Evolutionary conservation across 2,329 filamentous ascomycete species (phyloP).

Genomic region (Aspergillus piperis): DNA sequence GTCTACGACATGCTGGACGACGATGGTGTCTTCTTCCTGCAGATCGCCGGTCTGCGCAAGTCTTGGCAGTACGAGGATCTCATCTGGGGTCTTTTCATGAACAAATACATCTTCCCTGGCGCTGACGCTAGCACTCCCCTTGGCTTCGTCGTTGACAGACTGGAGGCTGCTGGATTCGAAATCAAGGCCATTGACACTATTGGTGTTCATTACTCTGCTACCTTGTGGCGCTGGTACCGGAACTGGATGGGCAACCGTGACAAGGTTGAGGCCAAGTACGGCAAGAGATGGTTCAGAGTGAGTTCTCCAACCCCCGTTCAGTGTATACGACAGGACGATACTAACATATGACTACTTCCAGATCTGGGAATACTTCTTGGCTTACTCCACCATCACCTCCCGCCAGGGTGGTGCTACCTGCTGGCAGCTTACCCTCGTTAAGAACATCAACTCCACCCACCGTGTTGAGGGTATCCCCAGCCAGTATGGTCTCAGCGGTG

Average conservation of each 20-base stretch:
- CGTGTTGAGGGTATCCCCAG: slow-evolving; percentile 71
- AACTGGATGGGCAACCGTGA: slow-evolving; percentile 96
- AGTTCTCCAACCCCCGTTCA: slow-evolving; percentile 40
- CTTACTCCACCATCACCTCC: slow-evolving; percentile 79
- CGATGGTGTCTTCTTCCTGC: slow-evolving; percentile 92
- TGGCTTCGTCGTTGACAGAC: slow-evolving; percentile 78
- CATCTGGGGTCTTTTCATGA: slow-evolving; percentile 98
- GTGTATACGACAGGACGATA: background rate
- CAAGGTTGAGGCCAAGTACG: slow-evolving; percentile 93
- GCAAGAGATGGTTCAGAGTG: slow-evolving; percentile 91
- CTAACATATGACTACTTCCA: slow-evolving; percentile 32
- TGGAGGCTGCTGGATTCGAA: slow-evolving; percentile 87
- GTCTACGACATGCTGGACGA: slow-evolving; percentile 95
- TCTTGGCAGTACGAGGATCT: slow-evolving; percentile 97
- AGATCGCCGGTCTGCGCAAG: slow-evolving; percentile 92
- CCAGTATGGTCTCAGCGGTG: slow-evolving; percentile 69
- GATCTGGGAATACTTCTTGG: slow-evolving; percentile 93
- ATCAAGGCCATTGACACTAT: slow-evolving; percentile 90
- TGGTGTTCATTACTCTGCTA: slow-evolving; percentile 95
- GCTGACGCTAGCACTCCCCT: slow-evolving; percentile 94
- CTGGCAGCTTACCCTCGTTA: slow-evolving; percentile 83
- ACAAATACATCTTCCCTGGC: slow-evolving; percentile 98
- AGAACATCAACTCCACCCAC: slow-evolving; percentile 87
- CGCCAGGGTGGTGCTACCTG: slow-evolving; percentile 82
- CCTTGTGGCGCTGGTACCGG: slow-evolving; percentile 96